Percentiles rank a stretch among this genome's conserved stretches.
Evolutionary conservation across 805 yeast species (phyloP).

Genomic region (Saccharomycopsis fermentans): DNA sequence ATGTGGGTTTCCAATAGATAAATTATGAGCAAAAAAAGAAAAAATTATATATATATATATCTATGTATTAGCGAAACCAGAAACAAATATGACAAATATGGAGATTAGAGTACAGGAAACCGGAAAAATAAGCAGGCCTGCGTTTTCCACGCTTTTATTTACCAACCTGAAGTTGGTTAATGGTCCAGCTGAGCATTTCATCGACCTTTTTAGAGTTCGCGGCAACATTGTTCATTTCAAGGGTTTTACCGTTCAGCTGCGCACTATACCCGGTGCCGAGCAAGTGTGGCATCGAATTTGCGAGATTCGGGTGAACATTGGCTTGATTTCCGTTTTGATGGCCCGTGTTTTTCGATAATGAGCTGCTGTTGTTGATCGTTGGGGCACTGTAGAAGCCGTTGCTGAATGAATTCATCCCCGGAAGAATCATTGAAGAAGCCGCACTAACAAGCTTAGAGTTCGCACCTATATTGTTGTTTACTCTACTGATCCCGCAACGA

Average conservation of each 20-base stretch:
- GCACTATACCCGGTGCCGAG: background rate
- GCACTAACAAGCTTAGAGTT: slow-evolving; percentile 8
- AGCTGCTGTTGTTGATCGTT: background rate
- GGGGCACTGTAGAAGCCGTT: background rate
- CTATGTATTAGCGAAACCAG: too few relatives aligned
- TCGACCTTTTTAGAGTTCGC: background rate
- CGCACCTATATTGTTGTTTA: slow-evolving; percentile 14
- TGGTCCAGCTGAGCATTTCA: slow-evolving; percentile 7
- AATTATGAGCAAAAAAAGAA: too few relatives aligned
- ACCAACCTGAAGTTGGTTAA: slow-evolving; percentile 11
- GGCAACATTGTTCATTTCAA: background rate
- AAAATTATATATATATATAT: too few relatives aligned
- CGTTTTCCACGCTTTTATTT: background rate
- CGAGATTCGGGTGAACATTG: slow-evolving; percentile 6
- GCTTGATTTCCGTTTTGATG: slow-evolving; percentile 8
- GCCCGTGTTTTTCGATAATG: background rate
- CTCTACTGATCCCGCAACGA: slow-evolving; percentile 75
- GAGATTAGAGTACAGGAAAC: too few relatives aligned
- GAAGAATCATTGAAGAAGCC: slow-evolving; percentile 9
- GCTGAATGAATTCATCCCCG: slow-evolving; percentile 8
- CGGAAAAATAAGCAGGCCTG: background rate
- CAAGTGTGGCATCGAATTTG: background rate
- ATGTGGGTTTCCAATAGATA: background rate
- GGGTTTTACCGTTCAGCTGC: background rate
- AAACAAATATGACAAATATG: too few relatives aligned